A percentile compares a stretch with the other conserved stretches of the same genome.
phyloP scores from a whole-genome alignment of 495 filamentous ascomycete genomes.

The Talaromyces thailandensis region DNA sequence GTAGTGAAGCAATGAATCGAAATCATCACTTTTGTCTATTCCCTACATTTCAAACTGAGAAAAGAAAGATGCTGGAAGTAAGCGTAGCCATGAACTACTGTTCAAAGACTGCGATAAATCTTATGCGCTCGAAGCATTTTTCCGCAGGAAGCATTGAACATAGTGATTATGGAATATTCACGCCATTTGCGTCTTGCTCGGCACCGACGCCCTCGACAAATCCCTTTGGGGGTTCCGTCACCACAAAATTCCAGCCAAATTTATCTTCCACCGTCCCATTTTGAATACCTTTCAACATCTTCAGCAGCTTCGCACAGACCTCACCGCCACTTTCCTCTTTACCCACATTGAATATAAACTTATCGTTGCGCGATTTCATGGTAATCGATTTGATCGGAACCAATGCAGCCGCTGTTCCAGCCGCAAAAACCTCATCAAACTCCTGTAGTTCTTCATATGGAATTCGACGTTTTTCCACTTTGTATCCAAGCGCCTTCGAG shows the following conservation, averaged over 20 bases:
- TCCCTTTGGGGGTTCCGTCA: constrained; percentile 24
- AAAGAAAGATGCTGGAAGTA: not conserved
- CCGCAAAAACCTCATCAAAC: constrained; percentile 84
- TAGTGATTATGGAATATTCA: constrained; percentile 18
- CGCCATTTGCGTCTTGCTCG: constrained; percentile 16
- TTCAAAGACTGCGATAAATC: not conserved
- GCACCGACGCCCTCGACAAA: constrained; percentile 17
- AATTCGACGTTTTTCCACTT: constrained; percentile 57
- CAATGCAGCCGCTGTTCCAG: constrained; percentile 84
- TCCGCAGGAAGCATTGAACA: not conserved
- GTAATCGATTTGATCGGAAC: constrained; percentile 88
- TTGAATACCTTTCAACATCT: constrained; percentile 79
- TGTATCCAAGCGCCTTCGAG: constrained; percentile 54
- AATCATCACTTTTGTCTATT: not conserved
- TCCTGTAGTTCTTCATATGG: constrained; percentile 65
- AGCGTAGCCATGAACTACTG: not conserved
- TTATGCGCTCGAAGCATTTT: not conserved
- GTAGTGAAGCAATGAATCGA: not conserved
- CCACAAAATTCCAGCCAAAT: constrained; percentile 58
- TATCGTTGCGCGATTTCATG: constrained; percentile 54
- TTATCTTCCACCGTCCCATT: constrained; percentile 63
- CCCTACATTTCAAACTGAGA: not conserved
- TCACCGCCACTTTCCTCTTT: constrained; percentile 62
- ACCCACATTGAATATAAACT: constrained; percentile 54
- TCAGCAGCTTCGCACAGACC: constrained; percentile 57